Conservation (phyloP, 1,284 basidiomycete species). For the Trametes sp. region DNA sequence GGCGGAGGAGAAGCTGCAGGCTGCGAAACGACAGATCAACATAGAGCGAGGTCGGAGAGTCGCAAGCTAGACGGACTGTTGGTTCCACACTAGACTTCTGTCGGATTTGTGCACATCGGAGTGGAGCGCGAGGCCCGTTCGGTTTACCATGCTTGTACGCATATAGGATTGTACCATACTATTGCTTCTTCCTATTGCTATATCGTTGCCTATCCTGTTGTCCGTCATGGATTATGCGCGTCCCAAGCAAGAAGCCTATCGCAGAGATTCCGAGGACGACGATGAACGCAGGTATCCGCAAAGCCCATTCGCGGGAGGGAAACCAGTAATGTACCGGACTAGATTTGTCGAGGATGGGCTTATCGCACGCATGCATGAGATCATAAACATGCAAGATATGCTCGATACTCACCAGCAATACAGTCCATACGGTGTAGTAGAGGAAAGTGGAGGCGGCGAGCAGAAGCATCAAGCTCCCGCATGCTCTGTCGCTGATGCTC, state of each 20-base stretch:
- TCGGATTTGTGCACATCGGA: background rate
- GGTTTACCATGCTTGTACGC: no score
- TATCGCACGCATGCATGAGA: background rate
- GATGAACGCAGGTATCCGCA: constrained; percentile 84
- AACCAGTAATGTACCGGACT: constrained; percentile 82
- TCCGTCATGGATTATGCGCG: constrained; percentile 55
- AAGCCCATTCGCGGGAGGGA: constrained; percentile 90
- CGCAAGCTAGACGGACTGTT: constrained; percentile 23
- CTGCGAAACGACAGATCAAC: constrained; percentile 49
- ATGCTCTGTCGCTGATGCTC: constrained; percentile 82
- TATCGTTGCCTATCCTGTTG: background rate
- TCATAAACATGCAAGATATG: background rate
- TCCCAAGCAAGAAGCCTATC: constrained; percentile 82
- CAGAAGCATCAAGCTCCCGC: constrained; percentile 84
- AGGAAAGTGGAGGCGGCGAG: constrained; percentile 79
- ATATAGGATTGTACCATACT: background rate
- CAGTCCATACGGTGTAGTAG: constrained; percentile 93
- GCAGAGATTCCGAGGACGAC: constrained; percentile 80
- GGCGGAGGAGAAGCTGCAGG: constrained; percentile 68
- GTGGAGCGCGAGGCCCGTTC: background rate
- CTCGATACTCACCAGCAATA: constrained; percentile 73
- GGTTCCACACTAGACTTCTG: background rate
- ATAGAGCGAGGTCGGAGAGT: constrained; percentile 37
- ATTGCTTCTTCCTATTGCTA: background rate
- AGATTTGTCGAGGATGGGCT: constrained; percentile 83